phyloP scores from a whole-genome alignment of 768 basidiomycete genomes.

The Leucocoprinus sp. region DNA sequence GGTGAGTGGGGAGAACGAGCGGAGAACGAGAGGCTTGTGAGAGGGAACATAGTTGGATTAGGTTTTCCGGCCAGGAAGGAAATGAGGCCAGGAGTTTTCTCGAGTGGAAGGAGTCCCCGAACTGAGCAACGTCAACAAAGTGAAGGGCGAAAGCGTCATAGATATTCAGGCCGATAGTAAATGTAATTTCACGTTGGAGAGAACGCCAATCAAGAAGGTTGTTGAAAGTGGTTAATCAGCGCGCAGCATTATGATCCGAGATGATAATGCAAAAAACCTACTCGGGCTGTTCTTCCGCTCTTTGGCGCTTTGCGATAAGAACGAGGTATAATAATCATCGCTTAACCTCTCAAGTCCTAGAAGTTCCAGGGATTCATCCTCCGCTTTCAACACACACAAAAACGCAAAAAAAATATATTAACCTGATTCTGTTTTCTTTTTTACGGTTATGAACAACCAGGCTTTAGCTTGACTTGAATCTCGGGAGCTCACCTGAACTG shows the following conservation, averaged over 20 bases:
- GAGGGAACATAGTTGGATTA: conserved; percentile 85
- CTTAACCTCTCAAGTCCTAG: conserved; percentile 33
- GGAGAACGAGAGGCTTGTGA: conserved; percentile 68
- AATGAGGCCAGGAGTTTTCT: conserved; percentile 68
- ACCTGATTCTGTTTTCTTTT: conserved; percentile 6
- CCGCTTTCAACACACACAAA: no score
- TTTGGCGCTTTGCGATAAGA: conserved; percentile 57
- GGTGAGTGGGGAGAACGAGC: conserved; percentile 36
- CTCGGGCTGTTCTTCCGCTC: conserved; percentile 57
- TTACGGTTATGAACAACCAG: not conserved
- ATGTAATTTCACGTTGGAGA: conserved; percentile 1
- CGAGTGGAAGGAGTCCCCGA: conserved; percentile 67
- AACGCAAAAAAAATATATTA: not conserved
- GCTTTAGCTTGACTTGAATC: not conserved
- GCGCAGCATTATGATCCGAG: not conserved
- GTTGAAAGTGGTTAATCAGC: not conserved
- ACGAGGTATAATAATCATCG: conserved; percentile 44
- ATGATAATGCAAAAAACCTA: conserved; percentile 22
- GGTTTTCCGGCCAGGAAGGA: conserved; percentile 89
- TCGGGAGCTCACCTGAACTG: not conserved
- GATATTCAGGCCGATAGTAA: not conserved
- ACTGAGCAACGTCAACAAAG: conserved; percentile 30
- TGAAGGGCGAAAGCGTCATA: not conserved
- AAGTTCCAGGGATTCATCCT: not conserved
- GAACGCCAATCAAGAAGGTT: not conserved